phyloP scores from a whole-genome alignment of 2,329 filamentous ascomycete genomes.

The Ascochyta koolunga region DNA sequence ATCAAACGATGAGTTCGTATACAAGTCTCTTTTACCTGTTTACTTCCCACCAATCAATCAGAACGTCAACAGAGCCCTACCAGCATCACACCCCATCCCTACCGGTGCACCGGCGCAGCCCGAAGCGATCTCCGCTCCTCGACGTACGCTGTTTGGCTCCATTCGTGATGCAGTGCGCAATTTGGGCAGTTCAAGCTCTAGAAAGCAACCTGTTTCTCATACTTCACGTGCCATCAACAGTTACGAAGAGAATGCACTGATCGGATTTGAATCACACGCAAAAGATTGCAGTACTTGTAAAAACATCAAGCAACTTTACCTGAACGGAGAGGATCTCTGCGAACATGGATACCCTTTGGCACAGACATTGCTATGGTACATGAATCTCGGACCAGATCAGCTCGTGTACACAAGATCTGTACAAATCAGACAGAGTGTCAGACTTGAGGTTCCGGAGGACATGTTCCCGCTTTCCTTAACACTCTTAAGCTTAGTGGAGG shows the following conservation, averaged over 20 bases:
- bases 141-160: constrained; percentile 25
- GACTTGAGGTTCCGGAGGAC: constrained; percentile 29
- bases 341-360: constrained; percentile 28
- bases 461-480: constrained; percentile 23
- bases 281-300: constrained; percentile 30
- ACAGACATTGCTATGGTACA: constrained; percentile 24
- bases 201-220: constrained; percentile 14
- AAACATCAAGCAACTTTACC: constrained; percentile 27
- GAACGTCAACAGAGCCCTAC: constrained; percentile 19
- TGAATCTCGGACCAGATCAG: constrained; percentile 31
- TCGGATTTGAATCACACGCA: constrained; percentile 37
- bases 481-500: constrained; percentile 29
- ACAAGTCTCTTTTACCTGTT: constrained; percentile 39
- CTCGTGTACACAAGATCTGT: constrained; percentile 28
- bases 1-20: constrained; percentile 38
- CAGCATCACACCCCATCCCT: background rate
- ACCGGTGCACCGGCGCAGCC: background rate
- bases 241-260: constrained; percentile 28
- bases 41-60: constrained; percentile 38
- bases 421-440: constrained; percentile 10
- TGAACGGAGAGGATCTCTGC: constrained; percentile 27
- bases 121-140: constrained; percentile 7
- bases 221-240: constrained; percentile 22
- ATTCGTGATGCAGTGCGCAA: constrained; percentile 32
- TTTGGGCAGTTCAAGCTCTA: constrained; percentile 21